Conservation (phyloP, 2,329 filamentous ascomycete species). For the Hypoxylon sp. region DNA sequence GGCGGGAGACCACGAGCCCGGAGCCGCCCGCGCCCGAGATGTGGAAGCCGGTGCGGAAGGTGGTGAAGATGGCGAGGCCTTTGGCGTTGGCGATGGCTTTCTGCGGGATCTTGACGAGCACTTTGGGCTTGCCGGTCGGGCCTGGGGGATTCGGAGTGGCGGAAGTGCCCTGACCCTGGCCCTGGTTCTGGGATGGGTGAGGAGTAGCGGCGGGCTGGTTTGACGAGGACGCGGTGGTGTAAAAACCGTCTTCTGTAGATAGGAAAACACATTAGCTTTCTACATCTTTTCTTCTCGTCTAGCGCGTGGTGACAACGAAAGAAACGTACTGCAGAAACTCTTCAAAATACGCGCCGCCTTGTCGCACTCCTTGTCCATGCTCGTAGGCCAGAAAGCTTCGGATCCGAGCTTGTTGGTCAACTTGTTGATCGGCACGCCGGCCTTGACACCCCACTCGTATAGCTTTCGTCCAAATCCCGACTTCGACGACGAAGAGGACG, state of each 20-base stretch:
- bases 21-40: slow-evolving; percentile 75
- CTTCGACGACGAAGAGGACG: slow-evolving; percentile 23
- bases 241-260: slow-evolving; percentile 64
- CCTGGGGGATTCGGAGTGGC: slow-evolving; percentile 45
- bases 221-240: slow-evolving; percentile 52
- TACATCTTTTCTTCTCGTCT: neutral
- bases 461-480: slow-evolving; percentile 35
- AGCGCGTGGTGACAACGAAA: neutral
- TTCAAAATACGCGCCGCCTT: slow-evolving; percentile 87
- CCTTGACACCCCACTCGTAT: slow-evolving; percentile 51
- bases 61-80: slow-evolving; percentile 79
- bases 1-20: slow-evolving; percentile 72
- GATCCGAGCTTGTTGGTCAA: slow-evolving; percentile 84
- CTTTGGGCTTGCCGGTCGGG: slow-evolving; percentile 57
- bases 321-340: slow-evolving; percentile 81
- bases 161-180: too few relatives aligned
- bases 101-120: slow-evolving; percentile 65
- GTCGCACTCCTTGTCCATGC: slow-evolving; percentile 88
- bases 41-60: slow-evolving; percentile 74
- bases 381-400: slow-evolving; percentile 88
- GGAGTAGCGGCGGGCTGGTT: too few relatives aligned
- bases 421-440: slow-evolving; percentile 80
- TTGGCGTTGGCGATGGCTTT: slow-evolving; percentile 73
- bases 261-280: slow-evolving; percentile 12
- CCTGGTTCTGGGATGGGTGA: slow-evolving; percentile 27